Conservation (phyloP, 2,329 filamentous ascomycete species). For the Penicillium expansum region DNA sequence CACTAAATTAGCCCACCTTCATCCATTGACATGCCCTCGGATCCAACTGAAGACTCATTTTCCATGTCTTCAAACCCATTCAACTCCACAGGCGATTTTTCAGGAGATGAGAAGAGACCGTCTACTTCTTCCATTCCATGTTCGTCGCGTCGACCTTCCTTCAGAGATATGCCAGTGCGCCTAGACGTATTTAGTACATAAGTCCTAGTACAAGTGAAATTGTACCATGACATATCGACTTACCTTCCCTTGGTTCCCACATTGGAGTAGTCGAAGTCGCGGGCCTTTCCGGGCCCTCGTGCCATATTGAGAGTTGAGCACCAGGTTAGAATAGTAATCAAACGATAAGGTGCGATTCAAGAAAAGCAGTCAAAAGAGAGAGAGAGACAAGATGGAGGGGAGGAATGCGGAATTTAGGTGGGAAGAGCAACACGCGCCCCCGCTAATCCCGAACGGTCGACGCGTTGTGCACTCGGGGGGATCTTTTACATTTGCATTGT, state of each 20-base stretch:
- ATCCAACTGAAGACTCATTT: slow-evolving; percentile 50
- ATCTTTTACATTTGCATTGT: neutral
- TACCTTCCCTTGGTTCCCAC: slow-evolving; percentile 49
- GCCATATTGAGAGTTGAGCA: slow-evolving; percentile 35
- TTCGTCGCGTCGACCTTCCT: slow-evolving; percentile 81
- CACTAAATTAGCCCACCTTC: slow-evolving; percentile 51
- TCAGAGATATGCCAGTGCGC: slow-evolving; percentile 82
- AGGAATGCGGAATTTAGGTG: slow-evolving; percentile 25
- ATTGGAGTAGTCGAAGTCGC: slow-evolving; percentile 49
- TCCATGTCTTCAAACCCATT: slow-evolving; percentile 31
- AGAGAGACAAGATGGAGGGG: slow-evolving; percentile 14
- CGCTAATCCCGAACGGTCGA: slow-evolving; percentile 39
- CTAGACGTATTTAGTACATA: slow-evolving; percentile 48
- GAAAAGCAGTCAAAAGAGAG: neutral
- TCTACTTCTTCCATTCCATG: slow-evolving; percentile 88
- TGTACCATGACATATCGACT: slow-evolving; percentile 12
- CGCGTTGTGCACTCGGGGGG: slow-evolving; percentile 26
- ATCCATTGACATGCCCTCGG: slow-evolving; percentile 62
- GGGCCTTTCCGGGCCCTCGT: slow-evolving; percentile 41
- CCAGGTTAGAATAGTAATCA: slow-evolving; percentile 9
- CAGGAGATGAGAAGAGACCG: slow-evolving; percentile 83
- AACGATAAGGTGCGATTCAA: neutral
- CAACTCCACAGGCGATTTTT: slow-evolving; percentile 52
- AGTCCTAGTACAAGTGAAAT: slow-evolving; percentile 4
- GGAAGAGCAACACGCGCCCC: slow-evolving; percentile 23